Evolutionary conservation across 306 rosid genomes (phyloP).

Genomic region (Mimosa pudica): DNA sequence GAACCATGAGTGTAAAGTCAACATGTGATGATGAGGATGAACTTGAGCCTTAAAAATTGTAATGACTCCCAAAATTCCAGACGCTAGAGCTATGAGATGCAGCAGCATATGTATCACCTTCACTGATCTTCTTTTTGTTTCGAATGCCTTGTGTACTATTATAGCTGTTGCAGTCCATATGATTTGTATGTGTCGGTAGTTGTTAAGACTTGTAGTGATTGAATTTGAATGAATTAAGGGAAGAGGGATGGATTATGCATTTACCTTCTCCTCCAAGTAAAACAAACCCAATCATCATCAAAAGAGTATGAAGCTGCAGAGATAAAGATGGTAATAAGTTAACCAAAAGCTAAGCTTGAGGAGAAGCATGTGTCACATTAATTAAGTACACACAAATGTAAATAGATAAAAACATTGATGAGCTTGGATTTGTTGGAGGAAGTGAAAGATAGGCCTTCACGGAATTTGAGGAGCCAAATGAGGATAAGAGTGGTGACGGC

Average conservation of each 20-base stretch:
- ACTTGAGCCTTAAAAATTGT: conserved; percentile 49
- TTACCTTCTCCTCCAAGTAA: conserved; percentile 80
- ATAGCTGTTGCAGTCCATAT: conserved; percentile 52
- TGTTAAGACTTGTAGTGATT: not conserved
- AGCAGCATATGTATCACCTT: conserved; percentile 53
- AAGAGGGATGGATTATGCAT: not conserved
- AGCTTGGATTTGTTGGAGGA: conserved; percentile 50
- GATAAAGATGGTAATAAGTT: not conserved
- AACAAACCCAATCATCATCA: conserved; percentile 68
- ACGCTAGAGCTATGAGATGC: conserved; percentile 57
- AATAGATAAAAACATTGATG: conserved; percentile 49
- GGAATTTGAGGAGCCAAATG: conserved; percentile 62
- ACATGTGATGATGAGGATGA: conserved; percentile 30
- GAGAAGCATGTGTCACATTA: too few relatives aligned
- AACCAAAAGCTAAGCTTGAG: not conserved
- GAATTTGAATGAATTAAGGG: not conserved
- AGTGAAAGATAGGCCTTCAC: conserved; percentile 64
- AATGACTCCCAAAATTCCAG: conserved; percentile 54
- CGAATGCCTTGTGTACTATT: conserved; percentile 56
- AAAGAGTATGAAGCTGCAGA: conserved; percentile 65
- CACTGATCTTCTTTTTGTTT: conserved; percentile 37
- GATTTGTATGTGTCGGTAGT: not conserved
- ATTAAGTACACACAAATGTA: too few relatives aligned
- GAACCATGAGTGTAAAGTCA: conserved; percentile 74
- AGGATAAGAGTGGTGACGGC: conserved; percentile 57